phyloP scores from a whole-genome alignment of 257 asterid genomes.

The Osmanthus fragrans region DNA sequence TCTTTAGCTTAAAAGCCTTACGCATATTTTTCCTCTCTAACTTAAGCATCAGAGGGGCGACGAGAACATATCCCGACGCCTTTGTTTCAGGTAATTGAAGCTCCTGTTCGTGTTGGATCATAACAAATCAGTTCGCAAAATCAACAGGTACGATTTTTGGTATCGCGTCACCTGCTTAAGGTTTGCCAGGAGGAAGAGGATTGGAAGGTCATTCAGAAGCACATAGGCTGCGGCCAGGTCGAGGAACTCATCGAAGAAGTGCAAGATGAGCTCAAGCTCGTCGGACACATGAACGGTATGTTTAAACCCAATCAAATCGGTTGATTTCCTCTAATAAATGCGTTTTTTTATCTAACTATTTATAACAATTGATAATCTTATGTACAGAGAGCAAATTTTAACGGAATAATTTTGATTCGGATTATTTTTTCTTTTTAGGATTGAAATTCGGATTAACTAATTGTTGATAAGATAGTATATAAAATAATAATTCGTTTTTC shows the following conservation, averaged over 20 bases:
- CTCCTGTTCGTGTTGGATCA: too few species aligned
- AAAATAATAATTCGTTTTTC: background rate
- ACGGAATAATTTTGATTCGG: background rate
- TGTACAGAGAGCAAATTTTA: background rate
- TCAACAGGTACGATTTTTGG: too few species aligned
- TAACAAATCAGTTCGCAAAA: too few species aligned
- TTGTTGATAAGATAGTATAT: background rate
- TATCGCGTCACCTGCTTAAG: constrained; percentile 75
- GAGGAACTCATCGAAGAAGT: constrained; percentile 98
- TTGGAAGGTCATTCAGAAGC: constrained; percentile 85
- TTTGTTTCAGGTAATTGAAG: too few species aligned
- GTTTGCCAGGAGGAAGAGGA: constrained; percentile 92
- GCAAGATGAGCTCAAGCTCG: constrained; percentile 89
- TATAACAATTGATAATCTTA: background rate
- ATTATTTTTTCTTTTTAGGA: background rate
- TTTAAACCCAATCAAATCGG: constrained; percentile 1
- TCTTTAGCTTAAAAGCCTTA: too few species aligned
- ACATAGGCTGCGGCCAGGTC: constrained; percentile 91
- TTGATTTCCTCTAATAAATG: constrained; percentile 13
- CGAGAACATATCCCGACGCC: too few species aligned
- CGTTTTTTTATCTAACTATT: constrained; percentile 4
- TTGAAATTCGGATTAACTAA: background rate
- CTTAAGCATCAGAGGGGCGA: too few species aligned
- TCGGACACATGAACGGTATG: constrained; percentile 82
- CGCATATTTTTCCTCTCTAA: too few species aligned